Conservation (phyloP, 192 early-diverging fungal species). For the Dissophora globulifera region DNA sequence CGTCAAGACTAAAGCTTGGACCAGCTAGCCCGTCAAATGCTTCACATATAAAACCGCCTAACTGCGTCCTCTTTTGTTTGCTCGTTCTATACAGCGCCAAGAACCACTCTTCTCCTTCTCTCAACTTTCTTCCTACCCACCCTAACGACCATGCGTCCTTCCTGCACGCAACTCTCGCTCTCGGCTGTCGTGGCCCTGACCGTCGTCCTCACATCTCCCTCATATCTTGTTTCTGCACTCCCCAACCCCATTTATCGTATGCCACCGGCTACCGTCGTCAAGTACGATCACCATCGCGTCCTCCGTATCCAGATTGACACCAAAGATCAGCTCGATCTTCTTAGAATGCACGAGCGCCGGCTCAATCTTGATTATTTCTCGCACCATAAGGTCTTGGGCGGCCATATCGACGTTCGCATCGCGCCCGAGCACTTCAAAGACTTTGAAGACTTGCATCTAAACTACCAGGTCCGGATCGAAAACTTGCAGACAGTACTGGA, state of each 20-base stretch:
- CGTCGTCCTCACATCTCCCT: slow-evolving; percentile 6
- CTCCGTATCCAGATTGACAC: slow-evolving; percentile 39
- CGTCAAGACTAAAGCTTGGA: no score
- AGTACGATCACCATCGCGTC: slow-evolving; percentile 37
- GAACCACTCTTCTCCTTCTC: background rate
- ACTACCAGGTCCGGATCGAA: slow-evolving; percentile 43
- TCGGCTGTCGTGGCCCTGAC: slow-evolving; percentile 24
- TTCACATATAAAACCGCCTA: no score
- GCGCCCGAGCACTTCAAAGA: slow-evolving; percentile 1
- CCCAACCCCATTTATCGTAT: no score
- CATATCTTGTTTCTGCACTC: background rate
- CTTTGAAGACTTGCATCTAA: slow-evolving; percentile 10
- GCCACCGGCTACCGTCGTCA: background rate
- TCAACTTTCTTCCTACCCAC: background rate
- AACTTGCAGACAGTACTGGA: slow-evolving; percentile 58
- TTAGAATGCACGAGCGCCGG: slow-evolving; percentile 4
- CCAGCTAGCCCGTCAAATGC: background rate
- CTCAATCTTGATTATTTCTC: slow-evolving; percentile 19
- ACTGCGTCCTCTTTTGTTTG: no score
- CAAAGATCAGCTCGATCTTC: slow-evolving; percentile 7
- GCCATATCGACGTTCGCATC: slow-evolving; percentile 34
- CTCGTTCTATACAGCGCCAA: no score
- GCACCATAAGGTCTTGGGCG: slow-evolving; percentile 25
- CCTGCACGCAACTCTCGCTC: slow-evolving; percentile 16
- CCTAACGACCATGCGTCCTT: slow-evolving; percentile 3